Evolutionary conservation across 495 filamentous ascomycete species (phyloP).

Genomic region (Aspergillus ellipticus): DNA sequence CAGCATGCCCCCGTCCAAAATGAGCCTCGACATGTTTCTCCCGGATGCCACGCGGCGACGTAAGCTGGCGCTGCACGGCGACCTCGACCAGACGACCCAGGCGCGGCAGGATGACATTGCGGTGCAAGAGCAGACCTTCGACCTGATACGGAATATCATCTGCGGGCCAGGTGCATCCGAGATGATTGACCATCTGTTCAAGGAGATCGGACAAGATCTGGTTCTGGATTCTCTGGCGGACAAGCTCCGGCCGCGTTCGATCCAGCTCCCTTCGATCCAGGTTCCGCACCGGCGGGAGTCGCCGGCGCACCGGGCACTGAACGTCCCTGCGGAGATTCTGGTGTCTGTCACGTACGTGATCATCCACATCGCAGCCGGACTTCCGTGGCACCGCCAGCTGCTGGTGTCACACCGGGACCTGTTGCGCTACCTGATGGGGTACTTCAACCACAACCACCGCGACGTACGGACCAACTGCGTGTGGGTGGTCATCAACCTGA

Average conservation of each 20-base stretch:
- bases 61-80: constrained; percentile 47
- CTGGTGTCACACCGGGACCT: constrained; percentile 62
- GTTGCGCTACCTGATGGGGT: constrained; percentile 46
- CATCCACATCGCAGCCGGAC: constrained; percentile 79
- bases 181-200: constrained; percentile 83
- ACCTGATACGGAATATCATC: constrained; percentile 86
- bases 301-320: constrained; percentile 24
- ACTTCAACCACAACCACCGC: constrained; percentile 64
- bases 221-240: constrained; percentile 71
- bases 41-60: constrained; percentile 39
- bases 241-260: constrained; percentile 60
- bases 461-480: constrained; percentile 71
- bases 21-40: constrained; percentile 42
- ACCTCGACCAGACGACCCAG: constrained; percentile 44
- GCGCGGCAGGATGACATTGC: constrained; percentile 73
- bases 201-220: constrained; percentile 66
- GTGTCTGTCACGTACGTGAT: constrained; percentile 70
- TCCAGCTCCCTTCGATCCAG: constrained; percentile 35
- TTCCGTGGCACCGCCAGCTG: constrained; percentile 70
- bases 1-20: constrained; percentile 37
- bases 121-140: constrained; percentile 86
- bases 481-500: constrained; percentile 79
- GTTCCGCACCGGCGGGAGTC: constrained; percentile 37
- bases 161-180: constrained; percentile 61
- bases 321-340: constrained; percentile 68